Percentiles rank a stretch among this genome's conserved stretches.
Evolutionary conservation across 2,329 filamentous ascomycete species (phyloP).

Genomic region (Fusarium incarnatum): DNA sequence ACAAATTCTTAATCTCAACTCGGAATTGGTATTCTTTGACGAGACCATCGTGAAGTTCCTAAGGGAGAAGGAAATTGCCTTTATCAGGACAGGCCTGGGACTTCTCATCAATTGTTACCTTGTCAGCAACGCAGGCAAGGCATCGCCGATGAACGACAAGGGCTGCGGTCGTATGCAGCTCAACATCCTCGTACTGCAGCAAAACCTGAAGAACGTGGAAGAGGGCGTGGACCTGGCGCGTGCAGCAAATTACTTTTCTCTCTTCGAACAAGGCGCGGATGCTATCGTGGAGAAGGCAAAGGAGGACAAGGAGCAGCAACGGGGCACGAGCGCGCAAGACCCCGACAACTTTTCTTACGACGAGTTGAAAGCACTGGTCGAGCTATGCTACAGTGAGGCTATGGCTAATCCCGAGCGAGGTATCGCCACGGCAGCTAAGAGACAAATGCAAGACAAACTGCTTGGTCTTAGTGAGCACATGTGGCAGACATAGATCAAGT

Average conservation of each 20-base stretch:
- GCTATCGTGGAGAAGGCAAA: slow-evolving; percentile 72
- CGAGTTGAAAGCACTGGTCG: slow-evolving; percentile 73
- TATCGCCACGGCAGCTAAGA: slow-evolving; percentile 73
- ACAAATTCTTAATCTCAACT: slow-evolving; percentile 84
- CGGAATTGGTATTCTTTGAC: slow-evolving; percentile 87
- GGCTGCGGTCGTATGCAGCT: slow-evolving; percentile 91
- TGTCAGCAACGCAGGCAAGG: slow-evolving; percentile 75
- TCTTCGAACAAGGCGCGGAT: slow-evolving; percentile 75
- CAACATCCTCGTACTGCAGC: slow-evolving; percentile 94
- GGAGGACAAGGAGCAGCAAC: slow-evolving; percentile 55
- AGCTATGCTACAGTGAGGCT: slow-evolving; percentile 76
- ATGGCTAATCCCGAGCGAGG: slow-evolving; percentile 75
- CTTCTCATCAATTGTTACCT: slow-evolving; percentile 83
- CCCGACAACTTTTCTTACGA: slow-evolving; percentile 70
- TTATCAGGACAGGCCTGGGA: slow-evolving; percentile 81
- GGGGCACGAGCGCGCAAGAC: slow-evolving; percentile 49
- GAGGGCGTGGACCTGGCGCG: slow-evolving; percentile 72
- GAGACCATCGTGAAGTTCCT: slow-evolving; percentile 82
- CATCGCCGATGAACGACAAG: slow-evolving; percentile 84
- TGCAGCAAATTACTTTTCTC: slow-evolving; percentile 74
- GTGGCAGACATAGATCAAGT: slow-evolving; percentile 64
- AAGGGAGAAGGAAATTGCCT: slow-evolving; percentile 75
- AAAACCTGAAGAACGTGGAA: slow-evolving; percentile 95
- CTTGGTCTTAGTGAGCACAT: slow-evolving; percentile 77
- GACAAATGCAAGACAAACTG: slow-evolving; percentile 77